Percentiles rank a stretch among this genome's conserved stretches.
These are phyloP conservation scores for Cavenderia fasciculata DNA, from an alignment of 78 protist species.

Conservation along the genomic window DNA sequence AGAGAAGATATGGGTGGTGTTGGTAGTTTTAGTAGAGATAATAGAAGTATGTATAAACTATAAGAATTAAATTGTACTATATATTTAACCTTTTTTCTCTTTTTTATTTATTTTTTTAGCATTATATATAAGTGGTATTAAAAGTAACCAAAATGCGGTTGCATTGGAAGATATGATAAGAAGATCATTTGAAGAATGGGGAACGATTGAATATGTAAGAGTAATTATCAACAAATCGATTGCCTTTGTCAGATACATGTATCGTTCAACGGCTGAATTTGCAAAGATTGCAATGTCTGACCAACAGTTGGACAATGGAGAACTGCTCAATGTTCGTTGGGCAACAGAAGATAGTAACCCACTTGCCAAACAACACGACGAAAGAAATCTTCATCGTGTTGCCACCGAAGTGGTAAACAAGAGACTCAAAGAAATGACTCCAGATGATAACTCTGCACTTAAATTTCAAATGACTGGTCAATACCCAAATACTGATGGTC, in stretches of 20 bases:
- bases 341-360: conserved; percentile 78
- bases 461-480: conserved; percentile 47
- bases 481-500: conserved; percentile 66
- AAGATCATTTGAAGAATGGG: conserved; percentile 72
- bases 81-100: too few relatives aligned
- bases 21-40: conserved; percentile 77
- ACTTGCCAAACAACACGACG: conserved; percentile 39
- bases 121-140: conserved; percentile 69
- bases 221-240: conserved; percentile 65
- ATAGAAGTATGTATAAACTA: conserved; percentile 51
- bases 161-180: conserved; percentile 56
- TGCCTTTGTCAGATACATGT: conserved; percentile 76
- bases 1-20: conserved; percentile 88
- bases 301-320: conserved; percentile 71
- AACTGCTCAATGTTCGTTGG: conserved; percentile 73
- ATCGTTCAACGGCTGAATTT: conserved; percentile 76
- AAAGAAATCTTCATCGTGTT: conserved; percentile 69
- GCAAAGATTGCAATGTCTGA: conserved; percentile 84
- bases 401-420: conserved; percentile 71
- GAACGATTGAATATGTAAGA: conserved; percentile 65
- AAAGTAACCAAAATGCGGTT: not conserved
- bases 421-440: conserved; percentile 57
- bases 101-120: conserved; percentile 4
- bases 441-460: conserved; percentile 38
- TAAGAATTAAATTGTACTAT: not conserved